Evolutionary conservation across 2,329 filamentous ascomycete genomes (phyloP), one percentile per base, ranked within the genome.

Genomic region (Fusarium denticulatum): DNA sequence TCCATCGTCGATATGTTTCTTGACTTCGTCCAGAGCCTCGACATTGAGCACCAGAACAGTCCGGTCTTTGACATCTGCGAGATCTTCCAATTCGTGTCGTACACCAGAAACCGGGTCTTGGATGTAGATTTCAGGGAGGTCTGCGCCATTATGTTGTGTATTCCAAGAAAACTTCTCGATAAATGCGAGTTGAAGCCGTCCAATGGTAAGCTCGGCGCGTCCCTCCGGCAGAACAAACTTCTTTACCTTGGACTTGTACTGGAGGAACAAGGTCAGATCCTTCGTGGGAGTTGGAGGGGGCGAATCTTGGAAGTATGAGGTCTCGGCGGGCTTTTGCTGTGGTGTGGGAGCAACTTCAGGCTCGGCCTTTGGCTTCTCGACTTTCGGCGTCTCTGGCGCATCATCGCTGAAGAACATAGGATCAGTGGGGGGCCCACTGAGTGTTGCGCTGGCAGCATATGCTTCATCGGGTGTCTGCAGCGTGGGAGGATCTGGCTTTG

Each of bases 131-230:
- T 99, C 96, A 0, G 96, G 96, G 50, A 99, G 85, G 80, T 99
- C 96, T 20, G 91, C 90, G 13, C 96, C 96, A 78, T 98, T 97
- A 69, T 94, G 93, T 77, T 98, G 95, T 2, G 96, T 98, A 77
- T 97, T 98, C 95, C 97, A 99, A 0, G 96, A 96, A 80, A 99
- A 99, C 81, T 98, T 99, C 76, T 99, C 96, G 76, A 99, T 99
- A 77, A 99, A 99, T 2, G 96, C 96, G 34, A 99, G 88, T 81
- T 99, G 96, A 65, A 99, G 83, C 30, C 95, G 90, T 3, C 95
- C 95, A 67, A 98, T 92, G 6, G 94, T 96, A 16, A 99, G 87
- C 71, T 96, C 94, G 37, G 92, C 91, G 74, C 92, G 92, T 3
- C 96, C 96, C 80, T 97, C 95, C 2, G 94, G 85, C 39, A 98